Evolutionary conservation across 2,329 filamentous ascomycete genomes (phyloP), one percentile per base, ranked within the genome.

Genomic region (Penicillium sp.): DNA sequence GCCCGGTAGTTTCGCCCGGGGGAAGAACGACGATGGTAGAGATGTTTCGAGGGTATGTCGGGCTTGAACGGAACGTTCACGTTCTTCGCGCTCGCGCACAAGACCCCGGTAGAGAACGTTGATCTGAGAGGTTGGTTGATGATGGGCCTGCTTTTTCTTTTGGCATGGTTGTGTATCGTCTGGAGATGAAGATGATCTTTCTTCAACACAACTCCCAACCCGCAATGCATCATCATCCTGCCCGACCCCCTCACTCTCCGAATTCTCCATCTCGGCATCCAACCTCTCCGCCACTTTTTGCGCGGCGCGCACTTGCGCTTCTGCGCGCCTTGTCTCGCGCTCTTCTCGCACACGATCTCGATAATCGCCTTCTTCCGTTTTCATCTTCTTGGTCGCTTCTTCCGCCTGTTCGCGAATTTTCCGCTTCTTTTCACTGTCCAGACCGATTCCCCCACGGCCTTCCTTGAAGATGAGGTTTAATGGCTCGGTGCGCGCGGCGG

Each of bases 211-310:
- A 27, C 11, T 9, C 8, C 27, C 27, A 36, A 8, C 32, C 33
- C 47, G n/a, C 6, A 48, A 7, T 46, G 47, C 6, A 40, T 43
- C 4, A 40, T 43, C 4, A 18, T 18, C 18, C 18, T 18, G 18
- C 18, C 18, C 18, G 18, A 18, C 18, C 18, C 18, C 29, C 7
- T 52, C 41, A 4, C 60, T 58, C 4, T 65, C 43, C 32, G 46
- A 48, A 9, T 49, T 56, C 36, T 62, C 62, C 45, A 53, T 66
- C 55, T 83, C 81, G 5, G 79, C 78, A 51, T 86, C 83, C 69
- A 97, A 78, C 45, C 82, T 73, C 73, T 95, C 89, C 2, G 87
- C 83, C 8, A 93, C 82, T 59, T 86, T 86, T 76, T 95, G 90
- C 24, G 89, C 91, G 1, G 82, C 88, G 53, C 79, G 78, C 24